Conservation (phyloP, 2,329 filamentous ascomycete species). For the Colletotrichum melonis region DNA sequence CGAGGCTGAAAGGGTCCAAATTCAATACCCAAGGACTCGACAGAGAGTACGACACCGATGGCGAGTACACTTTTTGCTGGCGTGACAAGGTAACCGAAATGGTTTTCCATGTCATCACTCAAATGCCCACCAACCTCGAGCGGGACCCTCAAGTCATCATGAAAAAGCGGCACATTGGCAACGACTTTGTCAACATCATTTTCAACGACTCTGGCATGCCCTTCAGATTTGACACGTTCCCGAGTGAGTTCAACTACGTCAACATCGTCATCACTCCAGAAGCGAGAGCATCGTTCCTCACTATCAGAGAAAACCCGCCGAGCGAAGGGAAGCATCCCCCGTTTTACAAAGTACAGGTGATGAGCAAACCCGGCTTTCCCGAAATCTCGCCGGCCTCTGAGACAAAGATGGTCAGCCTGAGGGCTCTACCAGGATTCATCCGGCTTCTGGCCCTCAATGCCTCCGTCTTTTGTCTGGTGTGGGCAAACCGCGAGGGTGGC, state of each 20-base stretch:
- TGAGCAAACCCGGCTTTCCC: conserved; percentile 89
- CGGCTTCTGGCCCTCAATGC: conserved; percentile 92
- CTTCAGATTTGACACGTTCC: conserved; percentile 92
- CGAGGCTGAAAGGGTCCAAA: conserved; percentile 81
- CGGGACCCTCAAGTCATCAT: conserved; percentile 79
- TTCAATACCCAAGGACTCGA: conserved; percentile 97
- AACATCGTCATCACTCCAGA: conserved; percentile 96
- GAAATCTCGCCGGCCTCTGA: conserved; percentile 91
- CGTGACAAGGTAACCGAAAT: conserved; percentile 94
- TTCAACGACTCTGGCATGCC: conserved; percentile 96
- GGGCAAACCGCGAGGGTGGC: conserved; percentile 79
- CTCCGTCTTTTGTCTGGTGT: conserved; percentile 93
- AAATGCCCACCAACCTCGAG: conserved; percentile 92
- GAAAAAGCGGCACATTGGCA: conserved; percentile 97
- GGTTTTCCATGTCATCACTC: conserved; percentile 93
- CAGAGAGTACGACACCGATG: conserved; percentile 80
- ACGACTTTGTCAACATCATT: conserved; percentile 97
- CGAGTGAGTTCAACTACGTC: conserved; percentile 95
- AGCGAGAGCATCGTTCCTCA: conserved; percentile 80
- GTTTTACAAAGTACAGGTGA: conserved; percentile 91
- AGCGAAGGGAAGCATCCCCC: conserved; percentile 52
- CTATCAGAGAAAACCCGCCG: conserved; percentile 61
- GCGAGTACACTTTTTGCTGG: conserved; percentile 92
- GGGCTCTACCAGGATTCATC: conserved; percentile 85
- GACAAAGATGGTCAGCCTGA: conserved; percentile 87